A percentile compares a stretch with the other conserved stretches of the same genome.
These are phyloP conservation scores for Trametes punicea DNA, from an alignment of 768 basidiomycete genomes.

Conservation along the genomic window DNA sequence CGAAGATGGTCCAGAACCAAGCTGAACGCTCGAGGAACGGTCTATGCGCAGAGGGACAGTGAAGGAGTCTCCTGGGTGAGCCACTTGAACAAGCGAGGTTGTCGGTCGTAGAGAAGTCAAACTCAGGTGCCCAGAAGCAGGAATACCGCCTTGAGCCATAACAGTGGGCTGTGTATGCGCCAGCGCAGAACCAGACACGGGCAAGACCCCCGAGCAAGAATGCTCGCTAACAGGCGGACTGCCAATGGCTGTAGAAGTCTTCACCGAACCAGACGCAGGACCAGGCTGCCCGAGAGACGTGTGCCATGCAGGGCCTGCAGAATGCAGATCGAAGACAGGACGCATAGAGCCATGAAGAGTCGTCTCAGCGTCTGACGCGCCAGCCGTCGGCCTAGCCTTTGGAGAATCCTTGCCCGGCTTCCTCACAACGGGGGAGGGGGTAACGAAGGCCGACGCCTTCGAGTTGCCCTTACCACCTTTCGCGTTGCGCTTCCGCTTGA, in stretches of 20 bases:
- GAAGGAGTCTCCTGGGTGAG: conserved; percentile 12
- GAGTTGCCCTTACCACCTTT: neutral
- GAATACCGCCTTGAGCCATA: neutral
- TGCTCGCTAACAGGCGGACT: neutral
- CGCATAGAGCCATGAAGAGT: neutral
- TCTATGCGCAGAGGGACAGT: conserved; percentile 8
- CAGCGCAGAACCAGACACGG: neutral
- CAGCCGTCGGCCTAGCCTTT: neutral
- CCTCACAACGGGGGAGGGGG: neutral
- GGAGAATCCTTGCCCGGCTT: neutral
- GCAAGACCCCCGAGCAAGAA: neutral
- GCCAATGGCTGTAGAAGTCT: neutral
- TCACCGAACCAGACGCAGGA: neutral
- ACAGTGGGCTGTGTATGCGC: neutral
- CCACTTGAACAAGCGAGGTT: neutral
- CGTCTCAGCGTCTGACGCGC: neutral
- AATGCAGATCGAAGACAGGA: neutral
- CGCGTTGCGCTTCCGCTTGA: conserved; percentile 12
- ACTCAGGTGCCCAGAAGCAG: neutral
- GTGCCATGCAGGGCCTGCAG: neutral
- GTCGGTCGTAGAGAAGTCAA: neutral
- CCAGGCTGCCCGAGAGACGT: neutral
- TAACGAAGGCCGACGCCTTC: neutral
- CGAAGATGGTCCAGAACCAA: no score
- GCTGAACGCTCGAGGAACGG: neutral